Evolutionary conservation across 768 basidiomycete species (phyloP), one percentile per base, ranked within the genome.

Genomic region (Tremella mesenterica): DNA sequence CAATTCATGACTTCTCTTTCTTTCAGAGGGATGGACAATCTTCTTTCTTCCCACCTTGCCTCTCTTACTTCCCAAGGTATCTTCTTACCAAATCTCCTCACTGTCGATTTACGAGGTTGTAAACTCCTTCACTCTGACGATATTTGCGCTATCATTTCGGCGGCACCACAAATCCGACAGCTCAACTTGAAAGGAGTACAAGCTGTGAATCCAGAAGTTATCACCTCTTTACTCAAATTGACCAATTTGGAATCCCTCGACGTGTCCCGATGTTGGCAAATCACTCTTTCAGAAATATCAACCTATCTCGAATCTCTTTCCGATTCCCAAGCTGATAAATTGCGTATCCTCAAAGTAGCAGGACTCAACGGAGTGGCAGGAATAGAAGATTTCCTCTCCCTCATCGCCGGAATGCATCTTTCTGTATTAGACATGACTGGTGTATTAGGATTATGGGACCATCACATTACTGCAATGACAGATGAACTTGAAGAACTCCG

Each of bases 391-490:
- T 78, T 79, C 61, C 80, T 92, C 79, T 70, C 76, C n/a, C 73
- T 75, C 9, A 75, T 91, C 30, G 88, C 85, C 5, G 79, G 75
- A 58, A 83, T 86, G 18, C 75, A 77, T 61, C 78, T 92, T 20
- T 85, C 88, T 70, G 80, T 87, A 16, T 76, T 92, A 20, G 89
- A 92, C 71, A 73, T 90, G 56, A 86, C 85, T 73, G 85, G 86
- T 77, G 80, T 52, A 78, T 79, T 27, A 79, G 82, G 52, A 70
- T 90, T 53, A 84, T 83, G 21, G 7, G 18, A 21, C 3, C 39
- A 34, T 23, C 29, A 36, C 8, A 54, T 63, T 25, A 21, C 52
- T 21, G 38, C 38, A 23, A 53, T 57, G 20, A 50, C 47, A 6
- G 83, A 85, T 1, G 81, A 82, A 2, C 59, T 88, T 56, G 85